These are phyloP conservation scores for Orobanche coerulescens DNA, from an alignment of 257 asterid species.

Conservation along the genomic window DNA sequence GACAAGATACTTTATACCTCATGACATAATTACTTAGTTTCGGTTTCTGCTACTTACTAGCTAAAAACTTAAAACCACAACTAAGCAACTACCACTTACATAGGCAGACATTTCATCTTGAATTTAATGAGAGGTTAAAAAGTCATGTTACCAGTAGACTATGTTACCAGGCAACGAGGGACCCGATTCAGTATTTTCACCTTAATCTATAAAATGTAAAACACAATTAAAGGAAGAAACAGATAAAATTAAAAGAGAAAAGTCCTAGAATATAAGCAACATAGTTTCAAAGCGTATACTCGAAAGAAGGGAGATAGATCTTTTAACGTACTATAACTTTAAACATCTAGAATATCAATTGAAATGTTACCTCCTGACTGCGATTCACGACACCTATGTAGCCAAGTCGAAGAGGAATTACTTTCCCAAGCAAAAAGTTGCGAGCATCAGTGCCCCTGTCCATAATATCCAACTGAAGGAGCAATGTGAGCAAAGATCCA, in stretches of 20 bases:
- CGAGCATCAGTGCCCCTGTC: constrained; percentile 97
- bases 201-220: neutral
- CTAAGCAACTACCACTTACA: neutral
- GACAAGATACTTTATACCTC: neutral
- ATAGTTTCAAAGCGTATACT: neutral
- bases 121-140: neutral
- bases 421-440: constrained; percentile 90
- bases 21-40: neutral
- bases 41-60: neutral
- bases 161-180: neutral
- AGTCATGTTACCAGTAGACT: neutral
- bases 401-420: constrained; percentile 92
- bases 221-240: neutral
- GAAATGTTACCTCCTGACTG: constrained; percentile 75
- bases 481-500: constrained; percentile 16
- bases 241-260: neutral
- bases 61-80: neutral
- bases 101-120: neutral
- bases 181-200: neutral
- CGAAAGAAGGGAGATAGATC: neutral
- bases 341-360: neutral
- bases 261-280: neutral
- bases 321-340: neutral
- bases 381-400: constrained; percentile 97
- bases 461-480: constrained; percentile 91